phyloP scores from a whole-genome alignment of 192 early-diverging fungal genomes.

The Chytriomyces hyalinus region DNA sequence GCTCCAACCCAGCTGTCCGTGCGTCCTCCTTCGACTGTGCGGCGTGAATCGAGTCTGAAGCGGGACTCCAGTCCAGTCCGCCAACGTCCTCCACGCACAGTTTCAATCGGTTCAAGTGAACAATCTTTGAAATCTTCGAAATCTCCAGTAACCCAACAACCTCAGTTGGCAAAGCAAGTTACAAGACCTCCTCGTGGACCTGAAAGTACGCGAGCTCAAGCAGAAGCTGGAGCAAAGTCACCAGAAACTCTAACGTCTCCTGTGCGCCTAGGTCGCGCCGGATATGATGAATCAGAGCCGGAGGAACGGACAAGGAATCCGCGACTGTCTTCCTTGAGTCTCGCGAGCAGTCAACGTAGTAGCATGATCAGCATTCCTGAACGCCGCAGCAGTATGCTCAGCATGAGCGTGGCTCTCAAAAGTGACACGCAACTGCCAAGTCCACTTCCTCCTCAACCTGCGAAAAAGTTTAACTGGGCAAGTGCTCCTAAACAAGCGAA shows the following conservation, averaged over 20 bases:
- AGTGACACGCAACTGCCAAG: not conserved
- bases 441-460: not conserved
- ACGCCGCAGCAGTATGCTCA: not conserved
- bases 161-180: not conserved
- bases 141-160: not conserved
- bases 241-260: not conserved
- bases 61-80: not conserved
- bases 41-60: no score
- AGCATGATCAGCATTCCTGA: conserved; percentile 3
- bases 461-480: conserved; percentile 1
- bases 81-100: not conserved
- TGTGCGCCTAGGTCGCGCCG: not conserved
- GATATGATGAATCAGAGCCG: not conserved
- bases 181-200: not conserved
- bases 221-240: not conserved
- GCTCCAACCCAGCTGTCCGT: no score
- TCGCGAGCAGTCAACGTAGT: not conserved
- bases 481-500: not conserved
- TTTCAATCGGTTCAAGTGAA: not conserved
- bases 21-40: no score
- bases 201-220: not conserved
- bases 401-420: not conserved
- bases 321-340: not conserved
- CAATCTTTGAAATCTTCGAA: not conserved
- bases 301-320: not conserved